These are phyloP conservation scores for Kodamaea suecica DNA, from an alignment of 1,139 yeast genomes.

Conservation along the genomic window DNA sequence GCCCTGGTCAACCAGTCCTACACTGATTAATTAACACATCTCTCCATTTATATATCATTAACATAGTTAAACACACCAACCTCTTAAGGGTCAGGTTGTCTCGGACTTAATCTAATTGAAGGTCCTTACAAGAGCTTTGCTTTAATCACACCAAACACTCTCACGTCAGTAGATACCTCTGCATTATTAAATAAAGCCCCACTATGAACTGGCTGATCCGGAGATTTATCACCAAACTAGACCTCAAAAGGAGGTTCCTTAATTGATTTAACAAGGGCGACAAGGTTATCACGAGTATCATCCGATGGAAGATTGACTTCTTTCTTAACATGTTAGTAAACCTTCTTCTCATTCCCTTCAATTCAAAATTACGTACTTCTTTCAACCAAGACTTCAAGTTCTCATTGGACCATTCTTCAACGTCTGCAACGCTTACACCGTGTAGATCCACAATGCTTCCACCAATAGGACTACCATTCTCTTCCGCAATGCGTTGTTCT, in stretches of 20 bases:
- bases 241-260: conserved; percentile 27
- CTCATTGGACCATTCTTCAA: conserved; percentile 39
- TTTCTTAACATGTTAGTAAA: conserved; percentile 42
- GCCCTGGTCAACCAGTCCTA: too few species aligned
- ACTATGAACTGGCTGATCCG: conserved; percentile 21
- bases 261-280: conserved; percentile 47
- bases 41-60: too few species aligned
- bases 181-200: conserved; percentile 7
- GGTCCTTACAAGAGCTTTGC: too few species aligned
- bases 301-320: conserved; percentile 47
- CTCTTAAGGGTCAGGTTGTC: too few species aligned
- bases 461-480: conserved; percentile 5
- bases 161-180: conserved; percentile 4
- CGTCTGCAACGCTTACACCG: conserved; percentile 25
- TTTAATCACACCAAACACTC: background rate
- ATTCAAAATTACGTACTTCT: conserved; percentile 29
- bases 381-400: conserved; percentile 37
- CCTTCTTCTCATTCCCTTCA: conserved; percentile 1
- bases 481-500: background rate
- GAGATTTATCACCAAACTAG: conserved; percentile 19
- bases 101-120: too few species aligned
- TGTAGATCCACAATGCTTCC: conserved; percentile 13
- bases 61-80: too few species aligned
- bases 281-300: conserved; percentile 47
- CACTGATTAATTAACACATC: too few species aligned